Base-by-base conservation (phyloP, 2,329 filamentous ascomycete genomes). In the Pseudogymnoascus pannorum region DNA sequence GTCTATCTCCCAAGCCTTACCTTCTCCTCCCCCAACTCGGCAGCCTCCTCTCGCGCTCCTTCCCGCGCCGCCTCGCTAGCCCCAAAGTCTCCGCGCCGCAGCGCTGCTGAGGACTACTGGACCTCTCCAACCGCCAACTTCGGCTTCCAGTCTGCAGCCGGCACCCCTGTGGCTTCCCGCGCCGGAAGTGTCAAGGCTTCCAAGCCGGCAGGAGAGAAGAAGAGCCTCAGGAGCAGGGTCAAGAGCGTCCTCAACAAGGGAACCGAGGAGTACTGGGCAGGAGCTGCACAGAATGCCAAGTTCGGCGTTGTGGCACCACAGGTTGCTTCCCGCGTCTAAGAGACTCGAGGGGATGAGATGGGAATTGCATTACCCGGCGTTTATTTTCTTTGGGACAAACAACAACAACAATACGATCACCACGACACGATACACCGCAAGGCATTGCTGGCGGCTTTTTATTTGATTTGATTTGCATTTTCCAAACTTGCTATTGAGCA, bases 121-220 rank as follows among this genome's bases (percentile, higher is more conserved):
- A 54, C 44, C 22, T 54, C 44, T n/a, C 44, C 44, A 6, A 54
- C n/a, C 44, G 44, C 44, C 24, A 54, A 54, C 44, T 54, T 54
- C 24, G 44, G 44, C n/a, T 54, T 54, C 44, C n/a, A 18, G n/a
- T 54, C 44, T 2, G 44, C 24, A 4, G 26, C 5, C 16, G 26
- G 5, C 24, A 54, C 44, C 3, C 44, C 48, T 3, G 48, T 26
- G 2, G 48, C 48, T 1, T 54, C 48, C 1, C 48, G 48, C 48
- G 48, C 48, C 1, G 9, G 9, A 2, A 54, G 48, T 12, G 26
- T 54, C 11, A 54, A 54, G 48, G 48, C 48, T 1, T 6, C 48
- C 16, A 54, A 54, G 48, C 48, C 48, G 1, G n/a, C 26, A 3
- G 48, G 24, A 7, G 26, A 54, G 48, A 54, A 54, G 48, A 54